A percentile compares a stretch with the other conserved stretches of the same genome.
Conservation (phyloP, 352 stramenopile genomes). For the Detonula confervacea region DNA sequence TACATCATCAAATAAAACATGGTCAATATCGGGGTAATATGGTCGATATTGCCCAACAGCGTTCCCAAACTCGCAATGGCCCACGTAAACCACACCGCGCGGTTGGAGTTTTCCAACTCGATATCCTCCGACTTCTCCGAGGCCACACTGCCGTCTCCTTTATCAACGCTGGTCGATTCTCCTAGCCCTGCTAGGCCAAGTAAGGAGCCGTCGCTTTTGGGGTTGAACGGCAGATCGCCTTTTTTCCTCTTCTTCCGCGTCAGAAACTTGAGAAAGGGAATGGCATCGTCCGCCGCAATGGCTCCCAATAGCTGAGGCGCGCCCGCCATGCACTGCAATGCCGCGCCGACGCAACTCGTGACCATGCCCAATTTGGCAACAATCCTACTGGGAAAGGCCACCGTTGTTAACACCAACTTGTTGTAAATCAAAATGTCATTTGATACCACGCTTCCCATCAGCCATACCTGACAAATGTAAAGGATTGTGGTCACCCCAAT, state of each 20-base stretch:
- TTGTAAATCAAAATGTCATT: constrained; percentile 82
- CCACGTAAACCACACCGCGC: constrained; percentile 79
- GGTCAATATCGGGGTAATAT: constrained; percentile 87
- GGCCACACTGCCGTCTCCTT: not conserved
- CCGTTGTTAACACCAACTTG: constrained; percentile 81
- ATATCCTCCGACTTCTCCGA: constrained; percentile 37
- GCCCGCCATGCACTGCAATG: constrained; percentile 82
- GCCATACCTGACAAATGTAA: constrained; percentile 79
- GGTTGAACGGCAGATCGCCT: not conserved
- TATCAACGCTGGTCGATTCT: constrained; percentile 28
- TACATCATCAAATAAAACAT: constrained; percentile 89
- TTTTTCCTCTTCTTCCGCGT: constrained; percentile 52
- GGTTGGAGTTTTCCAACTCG: constrained; percentile 40
- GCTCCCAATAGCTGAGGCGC: constrained; percentile 80
- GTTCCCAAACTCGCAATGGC: constrained; percentile 77
- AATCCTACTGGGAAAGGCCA: constrained; percentile 79
- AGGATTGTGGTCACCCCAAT: constrained; percentile 83
- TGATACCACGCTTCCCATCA: constrained; percentile 76
- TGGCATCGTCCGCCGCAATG: constrained; percentile 84
- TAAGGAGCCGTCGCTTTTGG: not conserved
- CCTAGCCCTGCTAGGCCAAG: constrained; percentile 6
- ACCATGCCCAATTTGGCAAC: constrained; percentile 86
- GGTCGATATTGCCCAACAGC: constrained; percentile 86
- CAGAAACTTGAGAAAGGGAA: constrained; percentile 81
- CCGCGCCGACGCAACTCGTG: constrained; percentile 76